Conservation (phyloP, 2,329 filamentous ascomycete species). For the Talaromyces atroroseus region DNA sequence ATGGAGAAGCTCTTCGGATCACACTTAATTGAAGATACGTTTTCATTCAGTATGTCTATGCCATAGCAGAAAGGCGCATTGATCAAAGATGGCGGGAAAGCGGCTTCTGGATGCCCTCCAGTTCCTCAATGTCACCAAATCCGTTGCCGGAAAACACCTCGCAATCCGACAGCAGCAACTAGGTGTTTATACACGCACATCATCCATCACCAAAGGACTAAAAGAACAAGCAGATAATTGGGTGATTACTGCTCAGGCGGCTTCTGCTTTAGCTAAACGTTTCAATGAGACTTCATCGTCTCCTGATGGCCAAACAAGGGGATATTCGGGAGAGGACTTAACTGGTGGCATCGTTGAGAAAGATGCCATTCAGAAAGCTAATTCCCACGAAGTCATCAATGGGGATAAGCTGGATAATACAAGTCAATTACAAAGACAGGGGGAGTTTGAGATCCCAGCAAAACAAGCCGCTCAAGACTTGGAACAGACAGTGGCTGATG, state of each 20-base stretch:
- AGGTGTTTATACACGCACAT: conserved; percentile 59
- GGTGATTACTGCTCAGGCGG: conserved; percentile 57
- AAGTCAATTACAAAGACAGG: conserved; percentile 42
- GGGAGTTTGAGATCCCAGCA: conserved; percentile 50
- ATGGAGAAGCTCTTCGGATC: not conserved
- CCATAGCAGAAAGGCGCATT: not conserved
- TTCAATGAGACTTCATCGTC: conserved; percentile 47
- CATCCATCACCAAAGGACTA: conserved; percentile 57
- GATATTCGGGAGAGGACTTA: not conserved
- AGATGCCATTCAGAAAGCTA: not conserved
- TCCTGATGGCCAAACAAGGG: conserved; percentile 18
- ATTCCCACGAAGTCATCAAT: not conserved
- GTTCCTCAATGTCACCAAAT: conserved; percentile 63
- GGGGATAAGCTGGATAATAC: conserved; percentile 15
- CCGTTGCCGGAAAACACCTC: conserved; percentile 60
- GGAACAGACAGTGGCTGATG: conserved; percentile 22
- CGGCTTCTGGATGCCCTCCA: conserved; percentile 66
- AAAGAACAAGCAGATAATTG: conserved; percentile 58
- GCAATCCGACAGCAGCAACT: conserved; percentile 56
- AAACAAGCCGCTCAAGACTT: conserved; percentile 40
- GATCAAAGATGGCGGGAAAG: conserved; percentile 48
- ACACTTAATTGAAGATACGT: not conserved
- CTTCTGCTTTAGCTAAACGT: conserved; percentile 53
- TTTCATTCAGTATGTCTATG: not conserved
- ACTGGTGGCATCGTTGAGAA: not conserved